Evolutionary conservation across 192 early-diverging fungal species (phyloP).

Genomic region (Coemansia sp.): DNA sequence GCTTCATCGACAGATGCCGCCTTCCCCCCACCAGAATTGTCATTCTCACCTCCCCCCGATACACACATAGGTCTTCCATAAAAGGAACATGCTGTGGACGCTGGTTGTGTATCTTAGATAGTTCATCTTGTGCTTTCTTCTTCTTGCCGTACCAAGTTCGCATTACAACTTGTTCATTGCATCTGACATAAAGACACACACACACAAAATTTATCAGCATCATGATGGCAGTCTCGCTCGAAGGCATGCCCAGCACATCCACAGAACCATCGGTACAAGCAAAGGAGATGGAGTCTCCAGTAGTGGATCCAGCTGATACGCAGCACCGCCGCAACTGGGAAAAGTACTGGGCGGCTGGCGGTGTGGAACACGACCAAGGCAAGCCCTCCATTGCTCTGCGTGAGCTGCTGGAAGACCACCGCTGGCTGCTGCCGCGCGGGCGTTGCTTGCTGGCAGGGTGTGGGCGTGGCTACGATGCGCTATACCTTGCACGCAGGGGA

Average conservation of each 20-base stretch:
- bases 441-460: slow-evolving; percentile 42
- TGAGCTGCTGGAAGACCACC: slow-evolving; percentile 35
- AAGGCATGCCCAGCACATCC: slow-evolving; percentile 5
- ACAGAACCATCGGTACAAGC: not conserved
- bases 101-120: too few relatives aligned
- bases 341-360: slow-evolving; percentile 19
- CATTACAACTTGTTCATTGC: too few relatives aligned
- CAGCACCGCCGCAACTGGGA: slow-evolving; percentile 13
- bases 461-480: slow-evolving; percentile 66
- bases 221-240: slow-evolving; percentile 32
- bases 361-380: slow-evolving; percentile 7
- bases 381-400: slow-evolving; percentile 31
- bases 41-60: too few relatives aligned
- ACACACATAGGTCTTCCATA: too few relatives aligned
- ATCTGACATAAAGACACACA: too few relatives aligned
- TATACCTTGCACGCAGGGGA: slow-evolving; percentile 56
- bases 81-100: too few relatives aligned
- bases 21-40: too few relatives aligned
- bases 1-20: too few relatives aligned
- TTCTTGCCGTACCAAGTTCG: too few relatives aligned
- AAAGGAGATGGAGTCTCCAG: not conserved
- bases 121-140: too few relatives aligned
- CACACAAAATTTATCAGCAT: not conserved
- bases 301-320: not conserved
- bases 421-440: slow-evolving; percentile 42